Evolutionary conservation across 2,329 filamentous ascomycete species (phyloP).

Genomic region (Colletotrichum australisinense): DNA sequence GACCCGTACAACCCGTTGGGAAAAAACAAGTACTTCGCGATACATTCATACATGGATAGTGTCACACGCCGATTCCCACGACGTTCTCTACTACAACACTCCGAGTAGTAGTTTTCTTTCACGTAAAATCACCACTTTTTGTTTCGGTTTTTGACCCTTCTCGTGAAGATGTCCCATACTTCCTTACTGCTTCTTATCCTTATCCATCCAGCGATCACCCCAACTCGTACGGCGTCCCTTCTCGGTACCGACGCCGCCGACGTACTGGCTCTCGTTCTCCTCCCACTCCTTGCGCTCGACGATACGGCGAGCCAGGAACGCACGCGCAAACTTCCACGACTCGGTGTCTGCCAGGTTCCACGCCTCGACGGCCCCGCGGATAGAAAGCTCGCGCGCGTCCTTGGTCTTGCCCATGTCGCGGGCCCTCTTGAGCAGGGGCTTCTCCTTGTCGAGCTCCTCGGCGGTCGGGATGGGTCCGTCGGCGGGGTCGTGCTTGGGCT

Average conservation of each 20-base stretch:
- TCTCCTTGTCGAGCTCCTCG: slow-evolving; percentile 66
- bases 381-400: slow-evolving; percentile 53
- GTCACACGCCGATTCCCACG: not conserved
- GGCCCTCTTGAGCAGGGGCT: slow-evolving; percentile 59
- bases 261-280: slow-evolving; percentile 74
- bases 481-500: slow-evolving; percentile 58
- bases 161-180: not conserved
- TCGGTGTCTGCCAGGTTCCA: slow-evolving; percentile 81
- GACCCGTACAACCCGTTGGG: not conserved
- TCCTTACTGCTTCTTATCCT: slow-evolving; percentile 4
- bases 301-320: slow-evolving; percentile 71
- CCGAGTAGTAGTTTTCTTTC: not conserved
- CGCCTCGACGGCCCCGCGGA: slow-evolving; percentile 69
- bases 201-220: slow-evolving; percentile 50
- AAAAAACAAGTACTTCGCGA: not conserved
- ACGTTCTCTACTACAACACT: not conserved
- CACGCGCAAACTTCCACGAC: slow-evolving; percentile 79
- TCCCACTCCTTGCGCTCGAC: slow-evolving; percentile 78
- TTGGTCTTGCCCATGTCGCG: slow-evolving; percentile 59
- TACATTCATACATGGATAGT: not conserved
- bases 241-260: slow-evolving; percentile 68
- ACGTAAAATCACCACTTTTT: not conserved
- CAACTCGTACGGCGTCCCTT: slow-evolving; percentile 49
- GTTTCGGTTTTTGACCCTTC: not conserved
- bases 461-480: slow-evolving; percentile 63